Percentiles rank a stretch among this genome's conserved stretches.
phyloP scores from a whole-genome alignment of 345 rosid genomes.

The Mallotus nudiflorus region DNA sequence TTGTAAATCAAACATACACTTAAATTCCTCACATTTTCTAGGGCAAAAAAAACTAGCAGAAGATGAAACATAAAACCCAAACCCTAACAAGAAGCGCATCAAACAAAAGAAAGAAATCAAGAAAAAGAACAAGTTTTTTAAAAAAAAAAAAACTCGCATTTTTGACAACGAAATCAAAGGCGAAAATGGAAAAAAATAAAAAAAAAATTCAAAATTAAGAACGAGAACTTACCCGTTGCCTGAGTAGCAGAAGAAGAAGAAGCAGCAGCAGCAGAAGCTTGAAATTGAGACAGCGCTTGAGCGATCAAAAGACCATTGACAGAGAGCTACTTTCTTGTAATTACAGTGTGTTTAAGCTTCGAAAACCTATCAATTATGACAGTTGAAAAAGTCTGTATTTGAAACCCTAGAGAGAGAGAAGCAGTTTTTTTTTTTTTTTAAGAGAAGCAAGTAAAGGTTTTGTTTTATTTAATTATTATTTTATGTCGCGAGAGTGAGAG shows the following conservation, averaged over 20 bases:
- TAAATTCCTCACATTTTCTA: not conserved
- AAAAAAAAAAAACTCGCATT: not conserved
- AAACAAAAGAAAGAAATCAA: not conserved
- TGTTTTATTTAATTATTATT: slow-evolving; percentile 9
- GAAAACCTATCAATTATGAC: not conserved
- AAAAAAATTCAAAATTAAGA: too few species aligned
- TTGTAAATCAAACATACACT: too few species aligned
- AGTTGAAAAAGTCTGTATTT: not conserved
- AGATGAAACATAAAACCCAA: not conserved
- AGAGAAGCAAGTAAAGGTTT: slow-evolving; percentile 1
- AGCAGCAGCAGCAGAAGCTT: slow-evolving; percentile 1
- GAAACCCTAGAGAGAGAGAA: slow-evolving; percentile 30
- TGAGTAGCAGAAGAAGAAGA: too few species aligned
- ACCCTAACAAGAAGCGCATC: not conserved
- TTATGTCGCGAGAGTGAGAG: slow-evolving; percentile 7
- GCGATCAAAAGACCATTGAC: not conserved
- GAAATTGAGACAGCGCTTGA: not conserved
- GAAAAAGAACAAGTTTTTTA: not conserved
- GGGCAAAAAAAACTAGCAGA: too few species aligned
- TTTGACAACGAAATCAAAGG: slow-evolving; percentile 11
- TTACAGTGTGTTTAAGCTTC: not conserved
- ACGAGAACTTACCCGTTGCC: too few species aligned
- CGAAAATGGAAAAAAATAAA: not conserved
- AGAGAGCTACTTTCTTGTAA: not conserved
- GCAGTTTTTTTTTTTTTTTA: not conserved